These are phyloP conservation scores for Globisporangium uncinulatum DNA, from an alignment of 352 stramenopile species.

Conservation along the genomic window DNA sequence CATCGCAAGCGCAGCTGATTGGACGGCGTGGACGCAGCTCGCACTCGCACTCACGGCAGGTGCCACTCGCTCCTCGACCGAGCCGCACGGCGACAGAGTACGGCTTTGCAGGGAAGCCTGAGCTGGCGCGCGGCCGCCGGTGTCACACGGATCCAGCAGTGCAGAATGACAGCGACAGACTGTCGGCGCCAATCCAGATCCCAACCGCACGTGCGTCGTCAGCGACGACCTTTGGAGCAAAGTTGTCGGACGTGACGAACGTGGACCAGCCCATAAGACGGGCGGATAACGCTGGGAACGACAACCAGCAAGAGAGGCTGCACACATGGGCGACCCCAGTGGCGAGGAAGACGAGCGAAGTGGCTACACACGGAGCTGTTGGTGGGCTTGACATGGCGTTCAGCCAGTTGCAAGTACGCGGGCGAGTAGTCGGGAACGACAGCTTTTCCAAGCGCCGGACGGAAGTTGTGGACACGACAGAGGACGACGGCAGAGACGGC, in stretches of 20 bases:
- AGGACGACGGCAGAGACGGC: conserved; percentile 35
- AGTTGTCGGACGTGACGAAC: conserved; percentile 14
- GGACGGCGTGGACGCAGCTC: no score
- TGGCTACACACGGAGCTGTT: conserved; percentile 2
- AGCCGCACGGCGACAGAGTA: conserved; percentile 6
- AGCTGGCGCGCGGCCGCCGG: conserved; percentile 18
- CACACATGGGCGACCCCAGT: conserved; percentile 62
- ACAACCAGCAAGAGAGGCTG: conserved; percentile 20
- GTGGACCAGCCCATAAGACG: background rate
- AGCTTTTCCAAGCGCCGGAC: conserved; percentile 8
- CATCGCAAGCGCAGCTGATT: conserved; percentile 10
- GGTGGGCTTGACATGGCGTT: conserved; percentile 10
- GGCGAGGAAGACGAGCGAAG: conserved; percentile 46
- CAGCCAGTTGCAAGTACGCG: conserved; percentile 16
- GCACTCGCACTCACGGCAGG: conserved; percentile 6
- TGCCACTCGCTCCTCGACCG: background rate
- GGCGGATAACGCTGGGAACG: background rate
- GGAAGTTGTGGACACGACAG: conserved; percentile 32
- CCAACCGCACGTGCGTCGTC: conserved; percentile 15
- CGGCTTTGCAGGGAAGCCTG: conserved; percentile 18
- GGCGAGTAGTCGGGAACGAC: background rate
- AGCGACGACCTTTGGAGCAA: background rate
- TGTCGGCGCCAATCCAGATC: conserved; percentile 65
- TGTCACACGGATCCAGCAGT: conserved; percentile 35
- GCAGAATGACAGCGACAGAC: conserved; percentile 15